phyloP scores from a whole-genome alignment of 768 basidiomycete species.

The Auricularia sp. region DNA sequence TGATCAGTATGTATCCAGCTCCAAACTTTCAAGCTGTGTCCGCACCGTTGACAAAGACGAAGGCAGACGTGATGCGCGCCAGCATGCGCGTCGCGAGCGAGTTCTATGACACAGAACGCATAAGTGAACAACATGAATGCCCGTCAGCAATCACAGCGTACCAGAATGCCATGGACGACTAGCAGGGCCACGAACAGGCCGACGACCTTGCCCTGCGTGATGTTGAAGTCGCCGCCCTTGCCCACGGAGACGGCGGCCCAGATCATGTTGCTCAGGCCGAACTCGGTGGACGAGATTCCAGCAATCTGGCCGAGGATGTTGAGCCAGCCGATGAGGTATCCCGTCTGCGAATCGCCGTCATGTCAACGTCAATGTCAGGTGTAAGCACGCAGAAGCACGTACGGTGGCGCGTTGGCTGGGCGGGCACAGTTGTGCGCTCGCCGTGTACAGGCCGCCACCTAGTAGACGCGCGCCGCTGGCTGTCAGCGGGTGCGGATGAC shows the following conservation, averaged over 20 bases:
- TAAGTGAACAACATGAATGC: background rate
- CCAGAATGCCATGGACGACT: constrained; percentile 65
- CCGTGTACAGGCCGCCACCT: constrained; percentile 15
- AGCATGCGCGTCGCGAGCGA: constrained; percentile 66
- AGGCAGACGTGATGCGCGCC: constrained; percentile 60
- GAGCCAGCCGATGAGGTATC: constrained; percentile 59
- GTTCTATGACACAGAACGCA: constrained; percentile 30
- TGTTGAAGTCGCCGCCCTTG: constrained; percentile 45
- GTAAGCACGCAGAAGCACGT: background rate
- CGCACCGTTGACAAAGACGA: constrained; percentile 84
- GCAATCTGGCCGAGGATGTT: constrained; percentile 80
- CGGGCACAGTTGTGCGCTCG: constrained; percentile 11
- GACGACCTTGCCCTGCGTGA: constrained; percentile 64
- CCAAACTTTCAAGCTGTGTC: constrained; percentile 23
- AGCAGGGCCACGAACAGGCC: constrained; percentile 70
- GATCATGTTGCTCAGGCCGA: constrained; percentile 62
- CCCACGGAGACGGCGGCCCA: constrained; percentile 63
- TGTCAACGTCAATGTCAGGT: background rate
- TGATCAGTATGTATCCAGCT: constrained; percentile 24
- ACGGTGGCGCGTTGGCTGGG: constrained; percentile 7
- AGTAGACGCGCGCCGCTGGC: background rate
- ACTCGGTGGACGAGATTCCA: constrained; percentile 52
- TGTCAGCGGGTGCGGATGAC: background rate
- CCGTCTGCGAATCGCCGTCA: constrained; percentile 6
- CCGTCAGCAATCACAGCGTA: constrained; percentile 17